phyloP scores from a whole-genome alignment of 768 basidiomycete species.

The Tulasnella sp. region DNA sequence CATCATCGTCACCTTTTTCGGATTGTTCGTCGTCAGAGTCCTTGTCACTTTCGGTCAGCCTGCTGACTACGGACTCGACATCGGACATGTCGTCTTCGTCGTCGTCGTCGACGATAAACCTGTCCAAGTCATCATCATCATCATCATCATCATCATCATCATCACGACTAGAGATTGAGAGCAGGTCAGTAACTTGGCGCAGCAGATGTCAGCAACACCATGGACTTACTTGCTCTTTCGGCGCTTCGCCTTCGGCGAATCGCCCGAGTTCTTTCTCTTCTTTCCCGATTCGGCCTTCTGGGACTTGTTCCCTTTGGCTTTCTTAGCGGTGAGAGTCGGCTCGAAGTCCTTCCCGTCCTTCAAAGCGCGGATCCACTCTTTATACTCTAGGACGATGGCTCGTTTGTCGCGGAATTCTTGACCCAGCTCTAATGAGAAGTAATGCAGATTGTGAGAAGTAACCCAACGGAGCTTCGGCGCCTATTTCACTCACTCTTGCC shows the following conservation, averaged over 20 bases:
- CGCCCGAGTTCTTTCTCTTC: conserved; percentile 51
- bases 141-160: conserved; percentile 33
- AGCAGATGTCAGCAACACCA: background rate
- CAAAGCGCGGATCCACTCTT: conserved; percentile 46
- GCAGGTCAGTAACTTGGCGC: background rate
- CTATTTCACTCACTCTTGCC: conserved; percentile 45
- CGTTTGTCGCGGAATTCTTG: conserved; percentile 43
- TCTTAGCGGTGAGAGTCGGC: conserved; percentile 43
- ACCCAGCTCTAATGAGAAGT: conserved; percentile 36
- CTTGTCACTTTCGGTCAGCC: conserved; percentile 32
- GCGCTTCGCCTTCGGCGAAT: conserved; percentile 45
- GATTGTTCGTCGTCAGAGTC: conserved; percentile 35
- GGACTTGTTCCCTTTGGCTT: conserved; percentile 32
- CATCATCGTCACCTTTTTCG: conserved; percentile 32
- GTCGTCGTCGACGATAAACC: conserved; percentile 22
- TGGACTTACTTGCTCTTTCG: conserved; percentile 35
- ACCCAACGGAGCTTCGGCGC: conserved; percentile 35
- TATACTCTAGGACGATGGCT: conserved; percentile 35
- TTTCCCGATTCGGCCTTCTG: conserved; percentile 37
- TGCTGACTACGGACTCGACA: conserved; percentile 28
- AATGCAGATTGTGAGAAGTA: background rate
- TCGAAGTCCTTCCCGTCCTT: conserved; percentile 47
- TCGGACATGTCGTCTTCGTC: conserved; percentile 26
- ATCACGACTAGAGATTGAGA: conserved; percentile 34
- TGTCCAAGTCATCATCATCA: conserved; percentile 28